A percentile compares a stretch with the other conserved stretches of the same genome.
These are phyloP conservation scores for Lentinula boryana DNA, from an alignment of 768 basidiomycete genomes.

Conservation along the genomic window DNA sequence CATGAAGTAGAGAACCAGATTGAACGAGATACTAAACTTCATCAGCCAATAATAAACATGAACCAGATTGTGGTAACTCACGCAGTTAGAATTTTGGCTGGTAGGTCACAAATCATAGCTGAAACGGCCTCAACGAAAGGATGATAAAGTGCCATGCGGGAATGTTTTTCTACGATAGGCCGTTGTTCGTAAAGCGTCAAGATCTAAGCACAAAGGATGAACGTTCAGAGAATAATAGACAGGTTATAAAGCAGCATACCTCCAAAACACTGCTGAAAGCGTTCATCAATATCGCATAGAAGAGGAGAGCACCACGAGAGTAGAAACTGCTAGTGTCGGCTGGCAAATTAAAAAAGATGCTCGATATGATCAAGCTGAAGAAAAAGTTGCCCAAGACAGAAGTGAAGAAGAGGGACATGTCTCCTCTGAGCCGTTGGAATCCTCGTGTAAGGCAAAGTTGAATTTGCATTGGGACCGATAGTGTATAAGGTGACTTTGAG, in stretches of 20 bases:
- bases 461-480: slow-evolving; percentile 39
- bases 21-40: slow-evolving; percentile 17
- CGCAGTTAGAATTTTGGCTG: slow-evolving; percentile 18
- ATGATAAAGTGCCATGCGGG: slow-evolving; percentile 35
- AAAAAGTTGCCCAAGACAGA: slow-evolving; percentile 16
- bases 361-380: slow-evolving; percentile 17
- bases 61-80: slow-evolving; percentile 9
- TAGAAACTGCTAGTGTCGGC: slow-evolving; percentile 33
- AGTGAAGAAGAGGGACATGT: slow-evolving; percentile 19
- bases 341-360: slow-evolving; percentile 35
- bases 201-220: slow-evolving; percentile 12
- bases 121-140: slow-evolving; percentile 33
- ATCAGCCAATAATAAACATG: neutral
- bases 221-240: neutral
- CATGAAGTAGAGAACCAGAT: slow-evolving; percentile 37
- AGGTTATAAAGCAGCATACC: slow-evolving; percentile 4
- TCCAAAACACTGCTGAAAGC: slow-evolving; percentile 31
- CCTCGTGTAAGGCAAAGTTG: slow-evolving; percentile 37
- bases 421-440: slow-evolving; percentile 38
- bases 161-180: slow-evolving; percentile 34
- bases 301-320: slow-evolving; percentile 35
- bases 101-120: slow-evolving; percentile 31
- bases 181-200: slow-evolving; percentile 22
- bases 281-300: slow-evolving; percentile 31
- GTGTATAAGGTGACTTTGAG: slow-evolving; percentile 29